Evolutionary conservation across 2,329 filamentous ascomycete genomes (phyloP).

Genomic region (Calonectria honghensis): DNA sequence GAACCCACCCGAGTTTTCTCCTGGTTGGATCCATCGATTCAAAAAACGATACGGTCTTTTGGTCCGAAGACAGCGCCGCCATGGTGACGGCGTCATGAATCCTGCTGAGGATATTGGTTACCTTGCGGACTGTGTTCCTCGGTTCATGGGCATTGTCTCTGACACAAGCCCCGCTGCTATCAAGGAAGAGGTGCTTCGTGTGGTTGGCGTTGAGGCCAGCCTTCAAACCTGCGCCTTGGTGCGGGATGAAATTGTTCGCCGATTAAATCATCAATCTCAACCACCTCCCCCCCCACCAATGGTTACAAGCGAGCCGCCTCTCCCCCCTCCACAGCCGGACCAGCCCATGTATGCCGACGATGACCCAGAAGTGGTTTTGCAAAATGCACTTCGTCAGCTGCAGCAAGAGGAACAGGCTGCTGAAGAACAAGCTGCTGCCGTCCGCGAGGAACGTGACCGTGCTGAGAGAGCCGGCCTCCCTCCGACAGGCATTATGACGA

Average conservation of each 20-base stretch:
- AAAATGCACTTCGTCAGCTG: constrained; percentile 75
- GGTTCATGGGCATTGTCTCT: constrained; percentile 74
- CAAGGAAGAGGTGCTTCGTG: constrained; percentile 73
- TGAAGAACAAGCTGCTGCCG: constrained; percentile 74
- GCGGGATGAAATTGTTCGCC: constrained; percentile 73
- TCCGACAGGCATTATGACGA: constrained; percentile 58
- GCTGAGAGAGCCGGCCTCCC: constrained; percentile 63
- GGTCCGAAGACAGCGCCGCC: constrained; percentile 73
- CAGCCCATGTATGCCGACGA: constrained; percentile 69
- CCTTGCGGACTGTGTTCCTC: constrained; percentile 75
- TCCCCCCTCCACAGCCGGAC: constrained; percentile 57
- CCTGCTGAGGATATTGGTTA: constrained; percentile 75
- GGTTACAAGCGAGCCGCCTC: constrained; percentile 52
- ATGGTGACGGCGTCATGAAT: constrained; percentile 67
- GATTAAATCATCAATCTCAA: constrained; percentile 52
- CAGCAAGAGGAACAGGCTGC: constrained; percentile 76
- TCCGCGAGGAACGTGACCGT: constrained; percentile 71
- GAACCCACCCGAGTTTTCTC: constrained; percentile 76
- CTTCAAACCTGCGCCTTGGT: constrained; percentile 74
- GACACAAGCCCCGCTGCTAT: constrained; percentile 78
- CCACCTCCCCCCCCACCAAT: constrained; percentile 52
- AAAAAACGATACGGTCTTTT: constrained; percentile 78
- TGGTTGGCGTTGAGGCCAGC: constrained; percentile 73
- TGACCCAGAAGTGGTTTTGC: constrained; percentile 75
- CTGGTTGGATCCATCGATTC: constrained; percentile 79